Evolutionary conservation across 2,329 filamentous ascomycete genomes (phyloP).

Genomic region (Scedosporium boydii): DNA sequence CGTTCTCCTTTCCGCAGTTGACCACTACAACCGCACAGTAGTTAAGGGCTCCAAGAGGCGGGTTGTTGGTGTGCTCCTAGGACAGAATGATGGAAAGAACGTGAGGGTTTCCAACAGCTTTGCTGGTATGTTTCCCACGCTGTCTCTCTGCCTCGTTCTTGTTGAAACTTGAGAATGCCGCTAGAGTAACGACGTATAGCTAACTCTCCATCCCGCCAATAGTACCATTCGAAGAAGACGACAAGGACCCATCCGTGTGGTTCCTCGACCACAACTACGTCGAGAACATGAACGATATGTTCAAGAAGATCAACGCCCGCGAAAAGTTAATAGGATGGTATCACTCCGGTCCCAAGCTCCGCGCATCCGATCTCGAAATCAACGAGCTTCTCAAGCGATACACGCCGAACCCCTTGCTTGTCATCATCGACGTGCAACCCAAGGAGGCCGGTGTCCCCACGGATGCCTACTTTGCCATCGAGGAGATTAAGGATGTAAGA

Average conservation of each 20-base stretch:
- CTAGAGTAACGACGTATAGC: not conserved
- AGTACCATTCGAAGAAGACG: constrained; percentile 99
- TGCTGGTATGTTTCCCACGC: constrained; percentile 64
- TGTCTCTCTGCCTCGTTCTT: constrained; percentile 8
- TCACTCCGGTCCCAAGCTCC: constrained; percentile 92
- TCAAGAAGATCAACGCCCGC: constrained; percentile 98
- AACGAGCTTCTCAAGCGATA: constrained; percentile 99
- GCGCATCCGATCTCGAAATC: constrained; percentile 95
- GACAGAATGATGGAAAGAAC: constrained; percentile 92
- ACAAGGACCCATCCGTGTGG: constrained; percentile 97
- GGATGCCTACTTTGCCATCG: constrained; percentile 97
- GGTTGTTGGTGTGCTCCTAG: constrained; percentile 88
- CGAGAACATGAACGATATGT: constrained; percentile 99
- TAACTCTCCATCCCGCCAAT: constrained; percentile 12
- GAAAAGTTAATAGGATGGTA: constrained; percentile 99
- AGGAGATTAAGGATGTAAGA: constrained; percentile 97
- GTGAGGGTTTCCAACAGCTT: constrained; percentile 99
- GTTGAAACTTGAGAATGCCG: not conserved
- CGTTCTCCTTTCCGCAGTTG: constrained; percentile 93
- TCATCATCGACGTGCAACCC: constrained; percentile 97
- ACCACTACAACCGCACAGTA: constrained; percentile 91
- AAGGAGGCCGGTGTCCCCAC: constrained; percentile 97
- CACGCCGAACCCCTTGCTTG: constrained; percentile 88
- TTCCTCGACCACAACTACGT: constrained; percentile 99
- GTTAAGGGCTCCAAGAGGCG: constrained; percentile 78